Conservation (phyloP, 805 yeast genomes). For the Tetrapisispora phaffii region DNA sequence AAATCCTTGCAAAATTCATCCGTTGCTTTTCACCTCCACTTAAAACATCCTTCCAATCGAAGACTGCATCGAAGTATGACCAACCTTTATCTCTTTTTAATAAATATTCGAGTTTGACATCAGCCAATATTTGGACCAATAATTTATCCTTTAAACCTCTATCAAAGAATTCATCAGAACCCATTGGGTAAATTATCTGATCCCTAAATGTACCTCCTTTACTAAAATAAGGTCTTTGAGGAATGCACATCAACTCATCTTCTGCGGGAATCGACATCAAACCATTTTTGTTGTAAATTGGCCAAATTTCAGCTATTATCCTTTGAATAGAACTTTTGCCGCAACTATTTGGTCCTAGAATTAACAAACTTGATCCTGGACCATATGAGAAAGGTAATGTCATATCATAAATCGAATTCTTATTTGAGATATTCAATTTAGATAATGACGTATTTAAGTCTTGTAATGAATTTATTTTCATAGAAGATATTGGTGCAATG, state of each 20-base stretch:
- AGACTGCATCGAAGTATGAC: conserved; percentile 34
- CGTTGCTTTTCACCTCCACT: conserved; percentile 96
- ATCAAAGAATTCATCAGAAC: conserved; percentile 66
- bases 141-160: conserved; percentile 63
- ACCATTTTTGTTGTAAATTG: conserved; percentile 61
- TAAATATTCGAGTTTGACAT: conserved; percentile 74
- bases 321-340: conserved; percentile 86
- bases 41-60: conserved; percentile 83
- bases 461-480: conserved; percentile 30
- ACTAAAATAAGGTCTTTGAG: conserved; percentile 79
- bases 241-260: conserved; percentile 63
- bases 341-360: conserved; percentile 79
- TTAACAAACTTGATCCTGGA: conserved; percentile 56
- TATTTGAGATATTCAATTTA: conserved; percentile 1
- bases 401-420: conserved; percentile 10
- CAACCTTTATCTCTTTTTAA: conserved; percentile 52
- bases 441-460: conserved; percentile 16
- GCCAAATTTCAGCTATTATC: conserved; percentile 85
- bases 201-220: conserved; percentile 74
- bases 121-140: conserved; percentile 54
- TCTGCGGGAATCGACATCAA: conserved; percentile 67
- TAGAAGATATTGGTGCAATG: conserved; percentile 12
- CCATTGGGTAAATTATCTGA: conserved; percentile 80
- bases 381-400: conserved; percentile 24
- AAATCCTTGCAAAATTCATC: conserved; percentile 74